Conservation (phyloP, 768 basidiomycete genomes). For the Leccinum subgranulosum region DNA sequence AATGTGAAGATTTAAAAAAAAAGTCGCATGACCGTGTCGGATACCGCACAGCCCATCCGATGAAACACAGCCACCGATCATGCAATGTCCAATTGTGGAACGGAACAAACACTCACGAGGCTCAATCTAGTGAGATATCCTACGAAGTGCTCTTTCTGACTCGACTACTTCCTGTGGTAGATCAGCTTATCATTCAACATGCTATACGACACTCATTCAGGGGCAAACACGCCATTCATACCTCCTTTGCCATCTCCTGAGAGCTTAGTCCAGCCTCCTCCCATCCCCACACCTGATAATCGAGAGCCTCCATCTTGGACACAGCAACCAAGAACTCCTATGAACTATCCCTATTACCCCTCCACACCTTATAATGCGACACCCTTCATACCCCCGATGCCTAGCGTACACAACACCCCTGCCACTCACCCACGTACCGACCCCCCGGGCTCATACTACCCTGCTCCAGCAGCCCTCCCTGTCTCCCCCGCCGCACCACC, state of each 20-base stretch:
- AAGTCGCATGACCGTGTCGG: too few species aligned
- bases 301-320: conserved; percentile 35
- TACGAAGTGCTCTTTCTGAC: conserved; percentile 17
- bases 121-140: conserved; percentile 5
- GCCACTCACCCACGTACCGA: conserved; percentile 21
- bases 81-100: conserved; percentile 2
- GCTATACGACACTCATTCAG: conserved; percentile 30
- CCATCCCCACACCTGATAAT: conserved; percentile 30
- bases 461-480: conserved; percentile 30
- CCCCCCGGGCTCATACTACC: conserved; percentile 31
- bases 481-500: conserved; percentile 13
- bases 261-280: conserved; percentile 32
- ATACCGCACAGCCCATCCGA: neutral
- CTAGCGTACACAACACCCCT: conserved; percentile 26
- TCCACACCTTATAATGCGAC: conserved; percentile 36
- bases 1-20: neutral
- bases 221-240: conserved; percentile 36
- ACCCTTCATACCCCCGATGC: conserved; percentile 38
- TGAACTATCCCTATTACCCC: conserved; percentile 39
- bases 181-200: conserved; percentile 27
- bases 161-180: conserved; percentile 18
- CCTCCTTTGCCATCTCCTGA: conserved; percentile 38
- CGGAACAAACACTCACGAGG: conserved; percentile 3
- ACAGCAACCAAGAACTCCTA: conserved; percentile 31
- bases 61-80: conserved; percentile 26